phyloP scores from a whole-genome alignment of 176 grass and related monocot genomes.

The Panicum miliaceum region DNA sequence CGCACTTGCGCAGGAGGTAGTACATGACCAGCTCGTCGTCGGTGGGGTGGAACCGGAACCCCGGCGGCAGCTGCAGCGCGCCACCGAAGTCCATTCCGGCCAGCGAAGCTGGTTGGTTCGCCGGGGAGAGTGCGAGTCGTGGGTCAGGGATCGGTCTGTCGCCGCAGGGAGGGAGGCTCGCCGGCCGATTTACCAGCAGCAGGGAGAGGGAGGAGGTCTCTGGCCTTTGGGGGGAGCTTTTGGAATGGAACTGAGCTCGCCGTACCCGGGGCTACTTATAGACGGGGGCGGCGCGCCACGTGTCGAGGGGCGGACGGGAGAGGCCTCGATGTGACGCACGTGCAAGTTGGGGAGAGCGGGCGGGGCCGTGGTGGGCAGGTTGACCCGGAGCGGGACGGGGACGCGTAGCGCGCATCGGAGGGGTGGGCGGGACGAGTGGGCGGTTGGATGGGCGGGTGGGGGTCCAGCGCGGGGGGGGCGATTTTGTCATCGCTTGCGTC shows the following conservation, averaged over 20 bases:
- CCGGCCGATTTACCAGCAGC: too few relatives aligned
- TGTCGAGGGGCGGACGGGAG: constrained; percentile 17
- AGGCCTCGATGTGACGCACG: constrained; percentile 38
- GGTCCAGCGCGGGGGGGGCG: rapidly evolving
- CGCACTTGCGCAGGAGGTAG: constrained; percentile 87
- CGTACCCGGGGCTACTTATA: not conserved
- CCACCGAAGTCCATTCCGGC: constrained; percentile 61
- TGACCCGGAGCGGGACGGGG: rapidly evolving
- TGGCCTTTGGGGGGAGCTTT: not conserved
- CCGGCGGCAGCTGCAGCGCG: constrained; percentile 75
- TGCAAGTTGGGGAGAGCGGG: not conserved
- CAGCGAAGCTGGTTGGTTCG: not conserved
- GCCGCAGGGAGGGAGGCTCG: too few relatives aligned
- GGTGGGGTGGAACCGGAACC: constrained; percentile 93
- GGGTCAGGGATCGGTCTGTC: too few relatives aligned
- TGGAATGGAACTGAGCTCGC: constrained; percentile 40
- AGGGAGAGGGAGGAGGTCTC: not conserved
- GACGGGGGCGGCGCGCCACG: not conserved
- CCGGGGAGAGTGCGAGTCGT: too few relatives aligned
- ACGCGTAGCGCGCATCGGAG: constrained; percentile 44
- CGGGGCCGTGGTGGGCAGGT: not conserved
- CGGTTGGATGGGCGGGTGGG: not conserved
- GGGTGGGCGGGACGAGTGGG: not conserved
- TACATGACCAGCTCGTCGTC: constrained; percentile 89
- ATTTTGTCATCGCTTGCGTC: constrained; percentile 68